Percentiles rank a stretch among this genome's conserved stretches.
These are phyloP conservation scores for Microbotryomycetes sp. DNA, from an alignment of 1,284 basidiomycete species.

Conservation along the genomic window DNA sequence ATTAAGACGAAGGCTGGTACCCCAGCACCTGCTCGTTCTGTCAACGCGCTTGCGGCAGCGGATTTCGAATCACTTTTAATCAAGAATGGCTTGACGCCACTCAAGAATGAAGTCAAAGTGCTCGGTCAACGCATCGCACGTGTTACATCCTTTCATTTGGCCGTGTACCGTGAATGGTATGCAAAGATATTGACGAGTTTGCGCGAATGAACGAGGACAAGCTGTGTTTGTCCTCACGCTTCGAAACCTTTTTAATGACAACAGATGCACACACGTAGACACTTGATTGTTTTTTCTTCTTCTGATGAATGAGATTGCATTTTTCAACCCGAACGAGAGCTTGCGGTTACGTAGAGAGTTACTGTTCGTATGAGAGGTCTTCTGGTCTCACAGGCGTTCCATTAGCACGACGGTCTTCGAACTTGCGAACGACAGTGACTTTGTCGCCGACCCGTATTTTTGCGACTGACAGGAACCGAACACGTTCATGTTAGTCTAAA, in stretches of 20 bases:
- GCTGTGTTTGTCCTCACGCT: no score
- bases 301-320: neutral
- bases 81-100: constrained; percentile 57
- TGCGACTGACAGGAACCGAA: neutral
- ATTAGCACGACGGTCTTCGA: neutral
- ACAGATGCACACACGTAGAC: no score
- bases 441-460: neutral
- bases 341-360: no score
- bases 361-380: neutral
- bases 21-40: constrained; percentile 35
- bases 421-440: neutral
- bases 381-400: neutral
- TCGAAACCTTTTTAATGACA: no score
- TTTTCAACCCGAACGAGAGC: no score
- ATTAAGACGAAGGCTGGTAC: constrained; percentile 19
- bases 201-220: no score
- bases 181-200: constrained; percentile 36
- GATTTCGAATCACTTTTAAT: constrained; percentile 13
- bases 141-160: constrained; percentile 61
- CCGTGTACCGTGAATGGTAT: constrained; percentile 64
- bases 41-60: no score
- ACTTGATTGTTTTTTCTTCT: no score
- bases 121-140: constrained; percentile 61
- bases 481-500: no score
- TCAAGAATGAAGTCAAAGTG: constrained; percentile 58